Evolutionary conservation across 495 filamentous ascomycete species (phyloP), one percentile per base, ranked within the genome.

Genomic region (Aspergillus carlsbadensis): DNA sequence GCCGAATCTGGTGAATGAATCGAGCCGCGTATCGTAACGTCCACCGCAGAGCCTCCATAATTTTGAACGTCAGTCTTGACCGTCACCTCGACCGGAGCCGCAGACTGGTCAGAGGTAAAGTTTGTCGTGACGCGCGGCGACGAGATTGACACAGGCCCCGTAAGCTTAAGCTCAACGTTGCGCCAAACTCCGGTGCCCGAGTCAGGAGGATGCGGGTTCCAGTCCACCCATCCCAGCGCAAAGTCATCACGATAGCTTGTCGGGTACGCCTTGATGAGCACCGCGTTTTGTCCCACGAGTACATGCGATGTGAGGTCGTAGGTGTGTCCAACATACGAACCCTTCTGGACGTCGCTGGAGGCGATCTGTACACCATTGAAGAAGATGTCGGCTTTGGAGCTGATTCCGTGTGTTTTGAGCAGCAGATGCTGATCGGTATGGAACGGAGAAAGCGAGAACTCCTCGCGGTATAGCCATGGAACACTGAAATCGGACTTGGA

Each of bases 181-280:
- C 85, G 75, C 85, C 85, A 87, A 2, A 88, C 75, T 0, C 85
- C 84, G 0, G 79, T 84, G 1, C 80, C 79, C 47, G 80, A 84
- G 60, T 85, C 81, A 0, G 74, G 68, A 0, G 85, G 84, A 52
- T 79, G 82, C 0, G 84, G 84, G 40, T 87, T 87, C 85, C 85
- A 88, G 54, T 88, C 85, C 1, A 82, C 79, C 52, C 83, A 88
- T 0, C 84, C 82, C 17, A 83, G 60, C 0, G 78, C 82, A 43
- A 87, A 75, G 53, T 88, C 83, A 22, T 77, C 71, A 24, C 80
- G 71, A 60, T 85, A 86, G 54, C 82, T 70, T 0, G 84, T 86
- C 1, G 84, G 84, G 51, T 85, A 71, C 0, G 76, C 80, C 21
- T 73, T 65, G 13, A 86, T 74, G 5, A 79, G 68, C 13, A 88